Conservation (phyloP, 805 yeast genomes). For the Kodamaea jinghongensis region DNA sequence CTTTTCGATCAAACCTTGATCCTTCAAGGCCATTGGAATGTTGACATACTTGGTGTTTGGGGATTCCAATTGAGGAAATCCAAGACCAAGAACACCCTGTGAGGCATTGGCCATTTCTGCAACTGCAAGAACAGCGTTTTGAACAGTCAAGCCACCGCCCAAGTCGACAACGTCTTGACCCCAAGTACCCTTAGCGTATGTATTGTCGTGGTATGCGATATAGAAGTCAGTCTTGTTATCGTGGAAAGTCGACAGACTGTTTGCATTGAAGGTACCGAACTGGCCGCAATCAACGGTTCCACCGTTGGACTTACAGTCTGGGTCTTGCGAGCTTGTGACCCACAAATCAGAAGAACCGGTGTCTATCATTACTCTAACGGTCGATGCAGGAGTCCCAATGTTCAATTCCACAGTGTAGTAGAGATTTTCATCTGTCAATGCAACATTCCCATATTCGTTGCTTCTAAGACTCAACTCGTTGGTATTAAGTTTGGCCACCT, state of each 20-base stretch:
- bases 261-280: conserved; percentile 19
- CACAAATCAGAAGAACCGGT: conserved; percentile 78
- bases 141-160: conserved; percentile 12
- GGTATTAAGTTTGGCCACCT: background rate
- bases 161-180: conserved; percentile 21
- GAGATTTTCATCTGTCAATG: conserved; percentile 11
- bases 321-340: conserved; percentile 35
- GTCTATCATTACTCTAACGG: conserved; percentile 59
- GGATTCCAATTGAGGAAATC: conserved; percentile 14
- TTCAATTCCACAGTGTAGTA: conserved; percentile 17
- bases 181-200: conserved; percentile 53
- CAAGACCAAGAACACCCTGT: conserved; percentile 22
- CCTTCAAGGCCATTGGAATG: conserved; percentile 59
- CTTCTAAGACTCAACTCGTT: background rate
- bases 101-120: conserved; percentile 14
- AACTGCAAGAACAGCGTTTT: conserved; percentile 16
- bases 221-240: conserved; percentile 20
- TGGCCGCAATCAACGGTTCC: conserved; percentile 21
- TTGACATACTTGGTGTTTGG: conserved; percentile 50
- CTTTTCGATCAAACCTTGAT: conserved; percentile 54
- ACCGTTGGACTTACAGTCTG: conserved; percentile 22
- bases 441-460: conserved; percentile 1
- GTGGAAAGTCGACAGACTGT: conserved; percentile 15
- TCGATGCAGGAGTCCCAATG: conserved; percentile 59
- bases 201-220: conserved; percentile 48